These are phyloP conservation scores for Psidium guajava DNA, from an alignment of 345 rosid genomes.

Conservation along the genomic window DNA sequence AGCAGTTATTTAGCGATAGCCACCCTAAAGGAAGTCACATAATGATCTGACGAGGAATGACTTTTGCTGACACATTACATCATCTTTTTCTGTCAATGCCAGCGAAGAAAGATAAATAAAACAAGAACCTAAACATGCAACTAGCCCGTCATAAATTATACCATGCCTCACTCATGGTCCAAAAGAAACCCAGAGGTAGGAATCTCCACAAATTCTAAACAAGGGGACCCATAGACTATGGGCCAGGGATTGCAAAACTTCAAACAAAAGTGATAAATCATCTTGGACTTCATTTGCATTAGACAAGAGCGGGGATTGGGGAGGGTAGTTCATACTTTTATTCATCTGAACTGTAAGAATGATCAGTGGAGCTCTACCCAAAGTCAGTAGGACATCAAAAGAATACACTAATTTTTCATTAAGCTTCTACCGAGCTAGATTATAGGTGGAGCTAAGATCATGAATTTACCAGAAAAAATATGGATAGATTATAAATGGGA, in stretches of 20 bases:
- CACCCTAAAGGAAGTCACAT: no score
- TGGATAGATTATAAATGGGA: background rate
- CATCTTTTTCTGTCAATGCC: background rate
- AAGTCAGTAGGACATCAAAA: background rate
- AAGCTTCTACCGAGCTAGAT: background rate
- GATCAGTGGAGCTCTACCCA: background rate
- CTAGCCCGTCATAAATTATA: background rate
- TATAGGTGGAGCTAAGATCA: background rate
- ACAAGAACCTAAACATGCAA: background rate
- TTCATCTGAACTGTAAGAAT: background rate
- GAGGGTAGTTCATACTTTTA: background rate
- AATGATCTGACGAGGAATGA: background rate
- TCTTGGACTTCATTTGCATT: background rate
- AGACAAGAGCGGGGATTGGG: background rate
- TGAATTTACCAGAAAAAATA: background rate
- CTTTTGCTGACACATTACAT: background rate
- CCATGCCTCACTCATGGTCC: no score
- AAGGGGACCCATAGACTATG: background rate
- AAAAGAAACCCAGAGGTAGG: background rate
- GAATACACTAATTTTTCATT: background rate
- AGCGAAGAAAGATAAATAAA: background rate
- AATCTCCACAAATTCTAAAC: background rate
- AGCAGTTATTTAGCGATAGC: background rate
- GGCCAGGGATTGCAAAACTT: background rate
- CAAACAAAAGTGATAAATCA: background rate